These are phyloP conservation scores for Epithele typhae DNA, from an alignment of 768 basidiomycete genomes.

Conservation along the genomic window DNA sequence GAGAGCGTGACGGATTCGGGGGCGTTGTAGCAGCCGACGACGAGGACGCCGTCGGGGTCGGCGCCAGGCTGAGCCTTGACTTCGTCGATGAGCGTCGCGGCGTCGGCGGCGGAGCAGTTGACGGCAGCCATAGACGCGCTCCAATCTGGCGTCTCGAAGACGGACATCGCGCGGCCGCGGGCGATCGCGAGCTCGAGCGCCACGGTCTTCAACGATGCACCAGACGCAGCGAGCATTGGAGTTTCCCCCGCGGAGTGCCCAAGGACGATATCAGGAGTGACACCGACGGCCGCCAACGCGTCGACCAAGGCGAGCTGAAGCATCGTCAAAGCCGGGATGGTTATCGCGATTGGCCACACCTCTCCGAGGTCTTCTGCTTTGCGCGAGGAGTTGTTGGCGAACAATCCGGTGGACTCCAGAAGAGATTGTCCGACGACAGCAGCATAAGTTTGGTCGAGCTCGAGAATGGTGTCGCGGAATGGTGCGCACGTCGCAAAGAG, in stretches of 20 bases:
- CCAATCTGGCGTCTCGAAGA: slow-evolving; percentile 27
- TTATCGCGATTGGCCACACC: slow-evolving; percentile 32
- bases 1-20: slow-evolving; percentile 34
- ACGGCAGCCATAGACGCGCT: slow-evolving; percentile 43
- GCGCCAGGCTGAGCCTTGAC: slow-evolving; percentile 9
- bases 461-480: slow-evolving; percentile 35
- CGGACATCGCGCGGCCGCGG: slow-evolving; percentile 34
- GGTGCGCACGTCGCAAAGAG: slow-evolving; percentile 30
- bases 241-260: slow-evolving; percentile 51
- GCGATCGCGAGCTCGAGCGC: slow-evolving; percentile 41
- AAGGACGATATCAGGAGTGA: slow-evolving; percentile 35
- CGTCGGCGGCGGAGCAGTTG: slow-evolving; percentile 28
- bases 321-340: slow-evolving; percentile 39
- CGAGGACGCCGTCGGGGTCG: slow-evolving; percentile 24
- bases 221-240: slow-evolving; percentile 39
- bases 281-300: slow-evolving; percentile 30
- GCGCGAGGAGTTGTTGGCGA: slow-evolving; percentile 15
- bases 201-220: slow-evolving; percentile 35
- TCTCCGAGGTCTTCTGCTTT: slow-evolving; percentile 10
- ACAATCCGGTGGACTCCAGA: slow-evolving; percentile 34
- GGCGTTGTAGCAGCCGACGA: slow-evolving; percentile 41
- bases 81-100: slow-evolving; percentile 23
- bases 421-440: slow-evolving; percentile 31
- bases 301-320: slow-evolving; percentile 45
- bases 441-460: slow-evolving; percentile 33